These are phyloP conservation scores for Heterobasidion occidentale DNA, from an alignment of 1,284 basidiomycete species.

Conservation along the genomic window DNA sequence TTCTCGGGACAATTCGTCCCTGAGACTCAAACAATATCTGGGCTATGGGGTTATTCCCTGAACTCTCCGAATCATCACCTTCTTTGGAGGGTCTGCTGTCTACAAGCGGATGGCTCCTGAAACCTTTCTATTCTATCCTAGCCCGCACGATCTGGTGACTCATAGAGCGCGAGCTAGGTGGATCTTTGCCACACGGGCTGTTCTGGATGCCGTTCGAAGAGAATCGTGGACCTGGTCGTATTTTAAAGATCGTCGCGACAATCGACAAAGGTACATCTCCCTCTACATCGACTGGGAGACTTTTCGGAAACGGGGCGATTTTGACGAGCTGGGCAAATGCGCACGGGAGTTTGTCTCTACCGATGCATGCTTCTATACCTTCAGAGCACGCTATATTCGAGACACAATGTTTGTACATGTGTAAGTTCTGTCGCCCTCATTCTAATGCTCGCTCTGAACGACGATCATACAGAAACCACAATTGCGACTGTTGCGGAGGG, in stretches of 20 bases:
- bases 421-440: not conserved
- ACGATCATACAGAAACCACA: not conserved
- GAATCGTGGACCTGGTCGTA: not conserved
- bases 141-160: not conserved
- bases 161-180: not conserved
- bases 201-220: not conserved
- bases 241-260: not conserved
- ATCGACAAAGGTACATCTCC: not conserved
- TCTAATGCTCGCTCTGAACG: not conserved
- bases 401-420: not conserved
- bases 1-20: not conserved
- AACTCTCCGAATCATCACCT: not conserved
- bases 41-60: not conserved
- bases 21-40: not conserved
- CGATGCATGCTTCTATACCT: not conserved
- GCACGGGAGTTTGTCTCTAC: not conserved
- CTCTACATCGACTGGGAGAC: not conserved
- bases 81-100: not conserved
- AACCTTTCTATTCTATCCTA: not conserved
- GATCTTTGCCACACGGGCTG: not conserved
- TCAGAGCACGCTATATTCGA: not conserved
- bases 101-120: not conserved
- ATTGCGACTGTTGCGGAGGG: not conserved
- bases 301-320: not conserved
- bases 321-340: not conserved